Conservation (phyloP, 768 basidiomycete species). For the Calvatia gigantea region DNA sequence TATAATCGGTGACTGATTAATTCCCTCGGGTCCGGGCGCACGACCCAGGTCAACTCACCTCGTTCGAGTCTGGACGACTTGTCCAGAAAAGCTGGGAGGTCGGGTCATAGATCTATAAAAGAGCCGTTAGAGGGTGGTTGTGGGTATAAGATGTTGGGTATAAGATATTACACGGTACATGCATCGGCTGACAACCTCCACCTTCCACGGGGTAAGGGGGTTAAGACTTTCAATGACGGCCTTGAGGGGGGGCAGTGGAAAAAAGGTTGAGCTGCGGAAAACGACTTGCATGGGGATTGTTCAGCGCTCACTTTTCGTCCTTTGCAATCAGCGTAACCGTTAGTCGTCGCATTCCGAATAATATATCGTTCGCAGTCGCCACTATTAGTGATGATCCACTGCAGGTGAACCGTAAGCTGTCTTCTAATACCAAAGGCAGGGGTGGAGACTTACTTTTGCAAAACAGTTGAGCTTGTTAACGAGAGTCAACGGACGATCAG, state of each 20-base stretch:
- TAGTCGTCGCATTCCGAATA: constrained; percentile 1
- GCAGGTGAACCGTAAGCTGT: not conserved
- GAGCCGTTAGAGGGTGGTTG: not conserved
- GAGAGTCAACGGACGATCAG: constrained; percentile 4
- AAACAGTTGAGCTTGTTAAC: not conserved
- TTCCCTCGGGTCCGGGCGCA: not conserved
- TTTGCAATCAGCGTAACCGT: constrained; percentile 1
- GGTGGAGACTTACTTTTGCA: not conserved
- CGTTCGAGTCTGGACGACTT: not conserved
- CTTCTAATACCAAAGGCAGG: not conserved
- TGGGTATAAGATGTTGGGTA: not conserved
- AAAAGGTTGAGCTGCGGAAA: not conserved
- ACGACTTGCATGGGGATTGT: too few relatives aligned
- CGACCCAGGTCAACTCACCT: not conserved
- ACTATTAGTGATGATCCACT: constrained; percentile 3
- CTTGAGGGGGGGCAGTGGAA: not conserved
- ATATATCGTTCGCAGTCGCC: not conserved
- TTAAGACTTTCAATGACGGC: constrained; percentile 2
- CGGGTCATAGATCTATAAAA: constrained; percentile 7
- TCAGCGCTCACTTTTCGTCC: not conserved
- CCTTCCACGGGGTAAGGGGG: constrained; percentile 8
- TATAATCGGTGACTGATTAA: not conserved
- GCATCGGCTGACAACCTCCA: constrained; percentile 2
- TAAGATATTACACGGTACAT: constrained; percentile 3
- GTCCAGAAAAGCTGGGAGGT: constrained; percentile 7